Percentiles rank a stretch among this genome's conserved stretches.
Conservation (phyloP, 148 eudicot genomes). For the Rhododendron ferrugineum region DNA sequence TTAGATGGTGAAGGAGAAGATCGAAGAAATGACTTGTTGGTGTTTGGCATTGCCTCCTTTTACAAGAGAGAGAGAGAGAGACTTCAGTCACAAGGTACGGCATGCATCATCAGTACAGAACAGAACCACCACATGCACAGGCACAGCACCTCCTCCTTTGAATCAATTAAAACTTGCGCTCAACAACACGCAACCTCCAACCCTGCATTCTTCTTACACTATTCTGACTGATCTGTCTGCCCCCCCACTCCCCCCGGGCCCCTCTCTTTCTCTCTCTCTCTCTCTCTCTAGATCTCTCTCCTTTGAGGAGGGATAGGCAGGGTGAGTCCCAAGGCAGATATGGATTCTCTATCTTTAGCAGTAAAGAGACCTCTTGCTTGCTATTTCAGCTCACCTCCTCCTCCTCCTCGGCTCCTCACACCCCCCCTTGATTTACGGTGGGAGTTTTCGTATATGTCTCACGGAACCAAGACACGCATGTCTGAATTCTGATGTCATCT, state of each 20-base stretch:
- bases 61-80: neutral
- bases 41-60: neutral
- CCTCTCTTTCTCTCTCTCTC: no score
- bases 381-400: neutral
- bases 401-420: neutral
- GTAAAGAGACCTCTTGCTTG: neutral
- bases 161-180: neutral
- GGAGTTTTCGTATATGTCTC: neutral
- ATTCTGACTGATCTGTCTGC: no score
- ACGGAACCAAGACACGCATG: neutral
- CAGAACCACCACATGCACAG: no score
- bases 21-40: neutral
- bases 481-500: neutral
- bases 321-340: slow-evolving; percentile 1
- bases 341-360: slow-evolving; percentile 3
- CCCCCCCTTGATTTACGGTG: neutral
- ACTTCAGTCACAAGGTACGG: neutral
- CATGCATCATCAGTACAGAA: neutral
- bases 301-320: neutral
- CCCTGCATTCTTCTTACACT: neutral
- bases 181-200: neutral
- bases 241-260: no score
- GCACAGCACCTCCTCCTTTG: neutral
- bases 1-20: neutral
- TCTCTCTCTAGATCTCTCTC: neutral